Percentiles rank a stretch among this genome's conserved stretches.
phyloP scores from a whole-genome alignment of 352 stramenopile species.

The Thraustochytrium striatum region DNA sequence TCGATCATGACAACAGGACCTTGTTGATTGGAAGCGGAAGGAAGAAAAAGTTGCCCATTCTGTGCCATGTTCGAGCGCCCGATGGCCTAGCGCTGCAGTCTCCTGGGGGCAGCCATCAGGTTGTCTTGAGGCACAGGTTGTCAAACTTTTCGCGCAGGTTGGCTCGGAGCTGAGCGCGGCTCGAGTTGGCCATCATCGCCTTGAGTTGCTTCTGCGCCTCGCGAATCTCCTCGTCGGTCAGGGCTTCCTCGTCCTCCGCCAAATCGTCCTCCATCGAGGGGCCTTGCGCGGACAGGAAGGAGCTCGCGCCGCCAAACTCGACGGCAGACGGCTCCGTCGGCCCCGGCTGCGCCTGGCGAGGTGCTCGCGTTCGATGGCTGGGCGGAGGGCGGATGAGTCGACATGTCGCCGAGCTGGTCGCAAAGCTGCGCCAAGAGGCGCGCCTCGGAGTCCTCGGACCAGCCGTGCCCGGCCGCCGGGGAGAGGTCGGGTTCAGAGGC shows the following conservation, averaged over 20 bases:
- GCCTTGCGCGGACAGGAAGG: neutral
- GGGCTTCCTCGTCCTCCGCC: slow-evolving; percentile 1
- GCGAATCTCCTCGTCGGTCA: slow-evolving; percentile 39
- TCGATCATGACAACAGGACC: too few relatives aligned
- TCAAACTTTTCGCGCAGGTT: slow-evolving; percentile 40
- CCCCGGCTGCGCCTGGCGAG: too few relatives aligned
- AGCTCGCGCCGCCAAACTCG: neutral
- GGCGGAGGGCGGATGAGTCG: neutral
- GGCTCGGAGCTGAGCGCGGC: neutral
- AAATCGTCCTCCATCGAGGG: neutral
- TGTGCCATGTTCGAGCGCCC: too few relatives aligned
- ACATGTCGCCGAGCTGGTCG: neutral
- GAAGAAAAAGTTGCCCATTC: too few relatives aligned
- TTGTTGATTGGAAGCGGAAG: too few relatives aligned
- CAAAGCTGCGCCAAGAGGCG: slow-evolving; percentile 22
- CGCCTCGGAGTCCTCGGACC: slow-evolving; percentile 21
- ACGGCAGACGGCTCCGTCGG: too few relatives aligned
- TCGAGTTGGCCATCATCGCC: slow-evolving; percentile 25
- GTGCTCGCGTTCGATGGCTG: too few relatives aligned
- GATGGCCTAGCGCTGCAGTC: too few relatives aligned
- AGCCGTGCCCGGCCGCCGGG: neutral
- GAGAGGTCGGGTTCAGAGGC: neutral
- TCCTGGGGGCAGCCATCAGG: neutral
- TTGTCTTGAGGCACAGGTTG: neutral
- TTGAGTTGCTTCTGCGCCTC: slow-evolving; percentile 37